Conservation (phyloP, 2,329 filamentous ascomycete species). For the Phyllosticta capitalensis region DNA sequence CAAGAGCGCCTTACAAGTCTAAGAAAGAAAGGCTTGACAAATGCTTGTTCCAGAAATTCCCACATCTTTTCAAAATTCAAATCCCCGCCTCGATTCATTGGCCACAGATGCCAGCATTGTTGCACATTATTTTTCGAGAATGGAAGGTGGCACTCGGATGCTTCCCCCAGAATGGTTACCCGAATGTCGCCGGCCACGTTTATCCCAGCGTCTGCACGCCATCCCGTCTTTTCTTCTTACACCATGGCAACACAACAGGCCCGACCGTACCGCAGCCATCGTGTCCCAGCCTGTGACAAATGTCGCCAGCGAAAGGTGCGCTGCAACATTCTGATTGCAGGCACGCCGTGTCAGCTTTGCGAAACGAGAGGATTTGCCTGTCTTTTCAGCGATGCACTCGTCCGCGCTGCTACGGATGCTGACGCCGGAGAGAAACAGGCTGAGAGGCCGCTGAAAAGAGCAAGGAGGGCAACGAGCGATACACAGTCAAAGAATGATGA, state of each 20-base stretch:
- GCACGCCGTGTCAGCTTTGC: slow-evolving; percentile 31
- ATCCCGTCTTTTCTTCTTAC: background rate
- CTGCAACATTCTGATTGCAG: slow-evolving; percentile 32
- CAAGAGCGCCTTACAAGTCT: background rate
- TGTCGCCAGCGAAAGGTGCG: slow-evolving; percentile 34
- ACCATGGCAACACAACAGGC: slow-evolving; percentile 15
- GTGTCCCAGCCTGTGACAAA: slow-evolving; percentile 32
- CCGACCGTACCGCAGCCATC: slow-evolving; percentile 34
- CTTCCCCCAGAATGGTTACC: background rate
- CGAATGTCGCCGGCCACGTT: background rate
- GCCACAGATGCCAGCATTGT: background rate
- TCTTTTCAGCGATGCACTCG: slow-evolving; percentile 23
- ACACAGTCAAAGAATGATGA: background rate
- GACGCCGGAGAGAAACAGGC: slow-evolving; percentile 14
- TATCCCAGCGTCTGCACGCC: background rate
- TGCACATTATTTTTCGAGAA: background rate
- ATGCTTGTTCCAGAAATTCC: no score
- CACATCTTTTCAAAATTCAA: background rate
- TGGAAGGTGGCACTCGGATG: background rate
- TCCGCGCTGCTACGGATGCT: slow-evolving; percentile 13
- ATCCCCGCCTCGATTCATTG: background rate
- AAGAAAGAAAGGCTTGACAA: background rate
- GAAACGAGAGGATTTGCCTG: slow-evolving; percentile 29
- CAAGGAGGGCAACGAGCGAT: slow-evolving; percentile 9
- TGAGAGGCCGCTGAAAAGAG: slow-evolving; percentile 20